phyloP scores from a whole-genome alignment of 1,139 yeast genomes.

The Scheffersomyces quercinus region DNA sequence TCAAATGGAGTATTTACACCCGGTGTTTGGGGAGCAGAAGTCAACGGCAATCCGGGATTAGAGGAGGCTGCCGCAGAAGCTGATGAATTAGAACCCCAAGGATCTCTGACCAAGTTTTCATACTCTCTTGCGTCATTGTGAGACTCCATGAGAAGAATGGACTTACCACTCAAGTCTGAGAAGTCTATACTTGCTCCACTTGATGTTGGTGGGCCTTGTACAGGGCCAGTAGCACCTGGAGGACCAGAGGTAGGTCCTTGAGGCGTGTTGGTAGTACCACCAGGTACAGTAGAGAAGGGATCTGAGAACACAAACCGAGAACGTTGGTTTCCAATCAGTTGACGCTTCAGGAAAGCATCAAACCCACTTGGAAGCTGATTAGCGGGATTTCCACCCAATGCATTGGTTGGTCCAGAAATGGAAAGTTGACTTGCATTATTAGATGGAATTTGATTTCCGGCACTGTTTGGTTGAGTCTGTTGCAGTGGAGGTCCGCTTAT shows the following conservation, averaged over 20 bases:
- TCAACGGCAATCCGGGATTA: constrained; percentile 11
- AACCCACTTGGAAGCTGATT: constrained; percentile 6
- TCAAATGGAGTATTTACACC: constrained; percentile 24
- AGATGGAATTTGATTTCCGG: neutral
- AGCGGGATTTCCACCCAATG: constrained; percentile 3
- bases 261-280: constrained; percentile 11
- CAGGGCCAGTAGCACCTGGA: constrained; percentile 10
- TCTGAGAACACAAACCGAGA: constrained; percentile 72
- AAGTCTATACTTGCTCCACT: constrained; percentile 26
- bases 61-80: constrained; percentile 1
- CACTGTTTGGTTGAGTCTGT: constrained; percentile 2
- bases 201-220: constrained; percentile 16
- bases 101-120: constrained; percentile 51
- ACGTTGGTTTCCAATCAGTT: constrained; percentile 56
- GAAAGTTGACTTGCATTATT: neutral
- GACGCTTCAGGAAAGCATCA: constrained; percentile 45
- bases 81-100: constrained; percentile 30
- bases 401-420: neutral
- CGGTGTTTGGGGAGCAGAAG: constrained; percentile 41
- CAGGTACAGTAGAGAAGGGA: constrained; percentile 44
- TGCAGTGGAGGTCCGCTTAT: constrained; percentile 3
- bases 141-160: constrained; percentile 55
- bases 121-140: constrained; percentile 55
- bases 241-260: constrained; percentile 15
- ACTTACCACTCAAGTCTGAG: constrained; percentile 49